Base-by-base conservation (phyloP, 805 yeast species). In the Saccharomycopsis sp. region DNA sequence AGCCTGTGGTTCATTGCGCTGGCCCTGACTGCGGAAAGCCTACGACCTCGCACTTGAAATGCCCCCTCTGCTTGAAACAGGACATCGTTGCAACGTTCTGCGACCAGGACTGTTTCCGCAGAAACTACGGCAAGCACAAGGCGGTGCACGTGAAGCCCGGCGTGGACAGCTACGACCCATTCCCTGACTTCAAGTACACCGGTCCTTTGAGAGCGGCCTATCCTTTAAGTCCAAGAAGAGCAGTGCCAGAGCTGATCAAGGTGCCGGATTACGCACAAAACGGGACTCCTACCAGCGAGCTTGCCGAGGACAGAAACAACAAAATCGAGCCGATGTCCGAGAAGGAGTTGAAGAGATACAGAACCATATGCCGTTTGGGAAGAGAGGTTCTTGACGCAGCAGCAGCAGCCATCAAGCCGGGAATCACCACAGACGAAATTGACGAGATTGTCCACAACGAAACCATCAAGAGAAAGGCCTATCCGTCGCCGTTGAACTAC, bases 401-500 rank as follows among this genome's bases (percentile, higher is more conserved):
- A 7, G 99, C 92, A 4, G 85, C 89, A 2, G 85, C 87, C 24
- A 77, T 90, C 47, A 80, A 76, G 62, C 96, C 96, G 0, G 99
- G 99, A 51, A 74, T 90, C 59, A 92, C 97, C 54, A 91, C 99
- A 24, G 98, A 94, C 69, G 92, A 87, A 69, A 76, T 94, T 57
- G 99, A 94, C 70, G 82, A 76, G 52, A 79, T 91, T 62, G 91
- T 90, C 51, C 98, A 94, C 69, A 79, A 82, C 54, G 98, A 91
- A 66, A 87, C 97, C 59, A 76, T 91, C 65, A 89, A 89, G 71
- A 81, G 97, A 71, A 84, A 85, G 63, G 90, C 91, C 2, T 94
- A 94, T 70, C 99, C 99, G 18, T 89, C 97, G 12, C 97, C 99
- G 2, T 76, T 92, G 63, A 94, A 94, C 75, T 94, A 94, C 75